Evolutionary conservation across 2,329 filamentous ascomycete species (phyloP), one percentile per base, ranked within the genome.

Genomic region (Fusarium sp.): DNA sequence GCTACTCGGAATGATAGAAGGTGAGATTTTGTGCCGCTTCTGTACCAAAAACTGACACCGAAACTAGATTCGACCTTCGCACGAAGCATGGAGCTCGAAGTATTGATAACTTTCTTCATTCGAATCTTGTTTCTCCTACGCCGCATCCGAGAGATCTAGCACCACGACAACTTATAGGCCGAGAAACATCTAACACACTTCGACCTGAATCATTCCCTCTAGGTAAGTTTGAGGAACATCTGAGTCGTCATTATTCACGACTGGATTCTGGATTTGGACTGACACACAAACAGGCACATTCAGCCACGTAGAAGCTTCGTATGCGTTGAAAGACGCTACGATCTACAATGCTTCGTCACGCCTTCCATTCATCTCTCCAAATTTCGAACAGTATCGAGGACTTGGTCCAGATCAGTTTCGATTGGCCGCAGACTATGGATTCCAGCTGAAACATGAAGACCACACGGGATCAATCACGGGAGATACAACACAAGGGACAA

Each of bases 91-190:
- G 76, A 23, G 74, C 85, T 38, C 82, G 82, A 25, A 77, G 80
- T 9, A 77, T 85, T 23, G 81, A 81, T 44, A 74, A 83, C 21
- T 78, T 80, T 40, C 79, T 83, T 15, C 82, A 84, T 56, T 80
- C 83, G 21, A 85, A 82, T 64, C 71, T 84, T 37, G 76, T 77
- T 44, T 83, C 82, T n/a, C 82, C 82, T 9, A 81, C 81, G 13
- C 81, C 79, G 18, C 69, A 75, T 13, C 71, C 78, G 2, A 77
- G 78, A 69, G 79, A 81, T 40, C 42, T 80, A 10, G 72, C 77
- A 28, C 47, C 75, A 44, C 77, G 78, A 30, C 69, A 77, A 5
- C 75, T 79, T 28, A 59, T 74, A 19, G 30, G 61, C 40, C 75
- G 80, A 62, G 79, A 80, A 15, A 47, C 67, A 32, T 60, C 57